These are phyloP conservation scores for Tricholoma furcatifolium DNA, from an alignment of 768 basidiomycete genomes.

Conservation along the genomic window DNA sequence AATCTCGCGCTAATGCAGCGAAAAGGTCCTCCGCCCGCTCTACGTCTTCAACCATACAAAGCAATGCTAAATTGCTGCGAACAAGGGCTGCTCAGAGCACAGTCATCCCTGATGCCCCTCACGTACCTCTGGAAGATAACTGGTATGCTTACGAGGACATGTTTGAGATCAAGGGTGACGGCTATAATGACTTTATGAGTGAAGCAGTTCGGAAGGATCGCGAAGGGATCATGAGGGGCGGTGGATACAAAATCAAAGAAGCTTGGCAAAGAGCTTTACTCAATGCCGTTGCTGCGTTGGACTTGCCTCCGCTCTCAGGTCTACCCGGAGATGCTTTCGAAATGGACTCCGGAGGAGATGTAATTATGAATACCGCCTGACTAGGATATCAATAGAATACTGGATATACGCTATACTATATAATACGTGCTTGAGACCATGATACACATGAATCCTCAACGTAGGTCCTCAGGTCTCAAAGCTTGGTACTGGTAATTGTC, in stretches of 20 bases:
- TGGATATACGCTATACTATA: neutral
- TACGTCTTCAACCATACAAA: slow-evolving; percentile 43
- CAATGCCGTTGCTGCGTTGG: slow-evolving; percentile 71
- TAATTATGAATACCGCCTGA: slow-evolving; percentile 42
- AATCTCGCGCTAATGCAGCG: slow-evolving; percentile 60
- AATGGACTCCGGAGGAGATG: slow-evolving; percentile 38
- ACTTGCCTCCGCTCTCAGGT: slow-evolving; percentile 51
- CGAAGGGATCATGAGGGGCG: slow-evolving; percentile 79
- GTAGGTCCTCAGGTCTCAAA: slow-evolving; percentile 14
- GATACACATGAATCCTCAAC: neutral
- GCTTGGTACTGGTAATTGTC: slow-evolving; percentile 50
- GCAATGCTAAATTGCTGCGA: slow-evolving; percentile 51
- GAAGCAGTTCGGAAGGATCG: slow-evolving; percentile 75
- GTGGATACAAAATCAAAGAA: slow-evolving; percentile 79
- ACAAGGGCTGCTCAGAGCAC: slow-evolving; percentile 64
- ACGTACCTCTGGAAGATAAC: slow-evolving; percentile 74
- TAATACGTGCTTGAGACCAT: neutral
- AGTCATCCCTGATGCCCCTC: slow-evolving; percentile 75
- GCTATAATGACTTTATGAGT: slow-evolving; percentile 72
- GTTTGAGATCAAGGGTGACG: slow-evolving; percentile 48
- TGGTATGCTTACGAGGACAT: slow-evolving; percentile 75
- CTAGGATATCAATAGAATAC: neutral
- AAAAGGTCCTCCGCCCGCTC: slow-evolving; percentile 61
- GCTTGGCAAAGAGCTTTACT: slow-evolving; percentile 84
- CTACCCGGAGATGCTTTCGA: slow-evolving; percentile 10